Evolutionary conservation across 179 eudicot species (phyloP).

Genomic region (Silene coronaria): DNA sequence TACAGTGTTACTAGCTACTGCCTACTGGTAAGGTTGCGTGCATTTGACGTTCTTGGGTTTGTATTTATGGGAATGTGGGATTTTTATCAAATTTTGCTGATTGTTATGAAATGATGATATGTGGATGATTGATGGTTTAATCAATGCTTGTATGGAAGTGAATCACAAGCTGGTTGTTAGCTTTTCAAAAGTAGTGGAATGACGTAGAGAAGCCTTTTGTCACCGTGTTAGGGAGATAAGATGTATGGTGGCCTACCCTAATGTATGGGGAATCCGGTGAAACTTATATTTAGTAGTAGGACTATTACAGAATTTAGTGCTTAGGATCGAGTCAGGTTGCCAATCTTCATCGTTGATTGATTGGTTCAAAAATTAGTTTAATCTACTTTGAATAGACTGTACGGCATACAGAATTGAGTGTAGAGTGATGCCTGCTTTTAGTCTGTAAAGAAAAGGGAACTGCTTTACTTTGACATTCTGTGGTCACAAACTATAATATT

Average conservation of each 20-base stretch:
- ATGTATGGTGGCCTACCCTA: neutral
- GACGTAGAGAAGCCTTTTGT: neutral
- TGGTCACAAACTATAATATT: too few species aligned
- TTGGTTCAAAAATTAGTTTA: neutral
- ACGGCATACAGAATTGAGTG: neutral
- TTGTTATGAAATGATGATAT: neutral
- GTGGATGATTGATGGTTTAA: neutral
- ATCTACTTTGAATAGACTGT: neutral
- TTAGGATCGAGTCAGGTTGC: neutral
- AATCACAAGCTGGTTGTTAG: neutral
- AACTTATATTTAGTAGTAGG: neutral
- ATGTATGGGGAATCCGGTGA: neutral
- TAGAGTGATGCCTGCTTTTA: too few species aligned
- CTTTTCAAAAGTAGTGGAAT: neutral
- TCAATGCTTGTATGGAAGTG: neutral
- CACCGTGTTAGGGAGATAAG: neutral
- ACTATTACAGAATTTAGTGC: neutral
- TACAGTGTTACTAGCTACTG: neutral
- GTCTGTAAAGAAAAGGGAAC: too few species aligned
- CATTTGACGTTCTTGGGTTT: neutral
- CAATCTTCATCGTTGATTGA: neutral
- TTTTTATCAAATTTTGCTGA: neutral
- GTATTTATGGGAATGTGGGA: neutral
- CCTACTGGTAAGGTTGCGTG: conserved; percentile 7
- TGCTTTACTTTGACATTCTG: too few species aligned